Evolutionary conservation across 208 protist species (phyloP), one percentile per base, ranked within the genome.

Genomic region (Leishmania turanica): DNA sequence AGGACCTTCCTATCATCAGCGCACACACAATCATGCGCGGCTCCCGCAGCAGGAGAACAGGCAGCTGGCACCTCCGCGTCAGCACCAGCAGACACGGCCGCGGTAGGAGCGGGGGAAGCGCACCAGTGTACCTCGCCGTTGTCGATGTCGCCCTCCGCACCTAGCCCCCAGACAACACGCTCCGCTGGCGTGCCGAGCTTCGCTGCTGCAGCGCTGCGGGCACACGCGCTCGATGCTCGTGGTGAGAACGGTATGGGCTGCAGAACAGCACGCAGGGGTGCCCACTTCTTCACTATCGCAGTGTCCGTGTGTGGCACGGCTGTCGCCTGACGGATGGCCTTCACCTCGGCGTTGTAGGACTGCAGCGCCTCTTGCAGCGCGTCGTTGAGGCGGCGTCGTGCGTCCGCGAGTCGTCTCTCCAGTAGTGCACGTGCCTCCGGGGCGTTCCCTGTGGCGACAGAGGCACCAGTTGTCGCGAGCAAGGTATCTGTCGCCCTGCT

Each of bases 291-390:
- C 2, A 1, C 7, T 13, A 27, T 15, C 34, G 34, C 4, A 8
- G 31, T n/a, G 56, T 31, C 24, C 37, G 24, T 17, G 58, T n/a
- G 13, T 37, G 27, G 19, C 19, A 15, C 7, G 17, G 37, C 45
- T 17, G 31, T 8, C n/a, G 49, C 34, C 0, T 40, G 9, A 21
- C 19, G 7, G 53, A 65, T 34, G 6, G 54, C 80, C 9, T 60
- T 47, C 7, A 84, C 49, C 34, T 80, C 74, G 1, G 45, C 76
- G 76, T 80, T 84, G 70, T 84, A 84, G 13, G 34, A 40, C 40
- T 27, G 54, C 70, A 84, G 34, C 27, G 81, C 81, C 51, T 19
- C 75, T 34, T 51, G 58, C 15, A 84, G 34, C n/a, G 37, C 60
- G 15, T 73, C 40, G 56, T 73, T 70, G 64, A 84, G 80, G 34